Conservation (phyloP, 2,329 filamentous ascomycete species). For the Teratosphaeria pseudoeucalypti region DNA sequence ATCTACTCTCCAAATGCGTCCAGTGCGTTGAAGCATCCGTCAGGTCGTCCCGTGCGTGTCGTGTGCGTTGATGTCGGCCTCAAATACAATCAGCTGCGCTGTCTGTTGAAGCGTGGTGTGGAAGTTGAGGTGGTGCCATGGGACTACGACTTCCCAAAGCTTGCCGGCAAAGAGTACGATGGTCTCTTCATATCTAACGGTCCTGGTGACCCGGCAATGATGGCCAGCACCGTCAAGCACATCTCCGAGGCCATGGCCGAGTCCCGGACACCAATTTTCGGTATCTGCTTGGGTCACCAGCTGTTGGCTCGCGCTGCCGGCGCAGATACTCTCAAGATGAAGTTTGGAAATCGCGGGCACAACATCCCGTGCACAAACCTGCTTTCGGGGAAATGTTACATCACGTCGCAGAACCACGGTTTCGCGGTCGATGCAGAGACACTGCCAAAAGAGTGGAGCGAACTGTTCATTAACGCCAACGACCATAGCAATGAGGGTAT, state of each 20-base stretch:
- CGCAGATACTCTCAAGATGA: constrained; percentile 86
- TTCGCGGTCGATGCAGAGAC: constrained; percentile 78
- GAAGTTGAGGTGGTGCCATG: constrained; percentile 93
- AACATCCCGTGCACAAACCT: constrained; percentile 97
- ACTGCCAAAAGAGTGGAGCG: constrained; percentile 71
- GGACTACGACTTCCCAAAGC: constrained; percentile 79
- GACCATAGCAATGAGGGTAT: constrained; percentile 98
- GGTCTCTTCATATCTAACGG: constrained; percentile 97
- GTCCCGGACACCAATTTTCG: constrained; percentile 78
- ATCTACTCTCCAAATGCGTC: constrained; percentile 68
- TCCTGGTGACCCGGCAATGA: constrained; percentile 83
- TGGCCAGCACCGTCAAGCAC: constrained; percentile 69
- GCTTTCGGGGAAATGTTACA: constrained; percentile 93
- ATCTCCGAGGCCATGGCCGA: constrained; percentile 66
- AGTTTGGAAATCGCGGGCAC: constrained; percentile 96
- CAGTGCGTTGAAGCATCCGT: constrained; percentile 71
- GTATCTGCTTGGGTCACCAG: constrained; percentile 93
- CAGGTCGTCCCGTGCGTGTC: constrained; percentile 75
- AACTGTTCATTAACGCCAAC: constrained; percentile 96
- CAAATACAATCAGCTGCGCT: constrained; percentile 96
- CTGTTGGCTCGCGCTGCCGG: constrained; percentile 80
- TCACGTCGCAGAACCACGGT: constrained; percentile 97
- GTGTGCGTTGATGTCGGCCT: constrained; percentile 93
- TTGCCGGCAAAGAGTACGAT: constrained; percentile 77
- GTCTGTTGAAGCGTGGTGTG: constrained; percentile 79